Evolutionary conservation across 192 early-diverging fungal genomes (phyloP), one percentile per base, ranked within the genome.

Genomic region (Coemansia sp.): DNA sequence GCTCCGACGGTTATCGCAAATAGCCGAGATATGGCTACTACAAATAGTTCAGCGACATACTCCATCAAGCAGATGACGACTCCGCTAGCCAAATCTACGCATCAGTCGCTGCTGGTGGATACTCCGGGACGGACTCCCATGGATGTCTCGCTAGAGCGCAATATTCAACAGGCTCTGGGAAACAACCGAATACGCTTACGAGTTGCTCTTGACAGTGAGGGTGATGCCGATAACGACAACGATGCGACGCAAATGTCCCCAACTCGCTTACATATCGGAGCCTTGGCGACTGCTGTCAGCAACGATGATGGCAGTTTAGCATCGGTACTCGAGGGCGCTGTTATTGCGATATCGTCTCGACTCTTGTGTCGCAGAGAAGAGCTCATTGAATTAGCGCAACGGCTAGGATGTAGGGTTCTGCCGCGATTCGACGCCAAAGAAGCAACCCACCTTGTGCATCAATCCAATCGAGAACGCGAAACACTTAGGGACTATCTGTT

Each of bases 361-460:
- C 66, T 85, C 13, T 71, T 72, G 22, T 70, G 75, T 33, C 66
- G 79, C 57, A 72, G 71, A 4, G 52, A 67, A 13, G 83, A 85
- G 73, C 66, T 85, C 9, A 70, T 71, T 9, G 57, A 31, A 12
- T 40, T 85, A 39, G 79, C 83, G 9, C 20, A 68, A 8, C 64
- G 60, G 34, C 69, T 85, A 44, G 83, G 83, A 4, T 78, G 79
- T 38, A 39, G 75, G 5, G 66, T 81, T 50, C 55, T 81, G 55
- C 43, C 61, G 9, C 69, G 66, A 36, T 74, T 85, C 33, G 79
- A 85, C 39, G 34, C 58, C 43, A 65, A 40, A 22, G 66, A 72
- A 27, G 60, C 70, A 1, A 83, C 85, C 1, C 81, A 86, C 34
- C 72, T 81, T 33, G 53, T 86, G 2, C 85, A 86, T 39, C 85